These are phyloP conservation scores for Sordariomycetes sp. DNA, from an alignment of 2,329 filamentous ascomycete species.

Conservation along the genomic window DNA sequence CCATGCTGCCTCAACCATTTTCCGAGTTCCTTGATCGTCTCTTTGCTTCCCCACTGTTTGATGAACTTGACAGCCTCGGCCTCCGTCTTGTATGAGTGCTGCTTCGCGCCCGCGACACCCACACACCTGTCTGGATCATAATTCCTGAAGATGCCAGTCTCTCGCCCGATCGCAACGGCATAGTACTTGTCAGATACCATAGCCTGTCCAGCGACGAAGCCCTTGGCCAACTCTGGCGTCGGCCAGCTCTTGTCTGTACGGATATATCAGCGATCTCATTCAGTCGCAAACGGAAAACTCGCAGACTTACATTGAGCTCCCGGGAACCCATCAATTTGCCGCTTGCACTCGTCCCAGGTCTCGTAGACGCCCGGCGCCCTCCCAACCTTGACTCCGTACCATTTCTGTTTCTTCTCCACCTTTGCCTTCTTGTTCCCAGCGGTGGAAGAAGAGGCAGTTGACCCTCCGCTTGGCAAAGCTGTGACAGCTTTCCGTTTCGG, in stretches of 20 bases:
- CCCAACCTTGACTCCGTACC: slow-evolving; percentile 53
- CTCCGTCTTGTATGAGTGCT: slow-evolving; percentile 58
- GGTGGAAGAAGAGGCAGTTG: not conserved
- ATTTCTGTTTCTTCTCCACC: slow-evolving; percentile 41
- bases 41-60: slow-evolving; percentile 31
- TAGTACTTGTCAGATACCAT: slow-evolving; percentile 40
- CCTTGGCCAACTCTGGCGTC: no score
- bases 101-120: slow-evolving; percentile 66
- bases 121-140: slow-evolving; percentile 64
- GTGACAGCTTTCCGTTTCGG: no score
- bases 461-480: slow-evolving; percentile 20
- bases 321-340: slow-evolving; percentile 49
- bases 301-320: slow-evolving; percentile 57
- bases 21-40: slow-evolving; percentile 31
- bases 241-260: slow-evolving; percentile 63
- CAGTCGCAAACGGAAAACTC: not conserved
- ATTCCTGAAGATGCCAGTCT: slow-evolving; percentile 50
- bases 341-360: slow-evolving; percentile 51
- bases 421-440: slow-evolving; percentile 35
- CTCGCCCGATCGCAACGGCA: slow-evolving; percentile 49
- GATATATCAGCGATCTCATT: not conserved
- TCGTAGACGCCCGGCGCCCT: slow-evolving; percentile 51
- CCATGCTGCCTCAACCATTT: no score
- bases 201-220: slow-evolving; percentile 57
- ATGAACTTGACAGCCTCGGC: slow-evolving; percentile 76